Percentiles rank a stretch among this genome's conserved stretches.
These are phyloP conservation scores for Ophiobolus disseminans DNA, from an alignment of 2,329 filamentous ascomycete species.

Conservation along the genomic window DNA sequence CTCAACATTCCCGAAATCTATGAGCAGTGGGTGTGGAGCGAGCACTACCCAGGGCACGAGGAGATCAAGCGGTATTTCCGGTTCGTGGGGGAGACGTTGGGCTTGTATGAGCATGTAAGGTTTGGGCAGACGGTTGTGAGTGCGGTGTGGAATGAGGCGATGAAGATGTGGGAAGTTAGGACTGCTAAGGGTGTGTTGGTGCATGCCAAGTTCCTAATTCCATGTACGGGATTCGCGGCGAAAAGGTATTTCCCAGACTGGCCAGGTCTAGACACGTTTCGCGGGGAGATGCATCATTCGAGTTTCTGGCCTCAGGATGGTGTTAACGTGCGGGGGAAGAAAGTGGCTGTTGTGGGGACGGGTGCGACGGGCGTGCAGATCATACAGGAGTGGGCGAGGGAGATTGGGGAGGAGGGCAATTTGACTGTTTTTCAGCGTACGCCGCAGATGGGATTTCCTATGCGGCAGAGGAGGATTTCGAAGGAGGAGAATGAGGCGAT, in stretches of 20 bases:
- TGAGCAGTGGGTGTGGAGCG: slow-evolving; percentile 59
- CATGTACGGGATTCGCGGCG: slow-evolving; percentile 61
- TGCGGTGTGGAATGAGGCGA: slow-evolving; percentile 55
- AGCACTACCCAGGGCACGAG: slow-evolving; percentile 56
- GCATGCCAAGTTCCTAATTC: slow-evolving; percentile 57
- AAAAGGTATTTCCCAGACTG: slow-evolving; percentile 63
- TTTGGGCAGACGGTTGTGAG: slow-evolving; percentile 21
- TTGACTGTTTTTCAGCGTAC: slow-evolving; percentile 69
- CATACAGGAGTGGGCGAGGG: slow-evolving; percentile 62
- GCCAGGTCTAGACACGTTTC: slow-evolving; percentile 62
- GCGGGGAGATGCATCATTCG: slow-evolving; percentile 63
- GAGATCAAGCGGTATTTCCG: slow-evolving; percentile 64
- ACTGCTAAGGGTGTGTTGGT: slow-evolving; percentile 56
- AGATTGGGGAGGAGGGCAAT: slow-evolving; percentile 52
- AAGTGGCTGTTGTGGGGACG: slow-evolving; percentile 66
- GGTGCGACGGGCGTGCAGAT: slow-evolving; percentile 68
- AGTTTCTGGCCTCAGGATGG: slow-evolving; percentile 63
- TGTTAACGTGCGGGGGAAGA: slow-evolving; percentile 62
- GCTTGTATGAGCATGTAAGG: slow-evolving; percentile 58
- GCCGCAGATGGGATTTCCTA: slow-evolving; percentile 46
- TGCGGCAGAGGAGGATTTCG: slow-evolving; percentile 11
- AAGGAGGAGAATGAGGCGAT: slow-evolving; percentile 13
- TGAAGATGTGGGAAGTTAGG: slow-evolving; percentile 56
- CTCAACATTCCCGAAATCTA: slow-evolving; percentile 52
- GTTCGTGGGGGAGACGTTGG: slow-evolving; percentile 60